Evolutionary conservation across 805 yeast genomes (phyloP), one percentile per base, ranked within the genome.

Genomic region (Wickerhamomyces xylosicus): DNA sequence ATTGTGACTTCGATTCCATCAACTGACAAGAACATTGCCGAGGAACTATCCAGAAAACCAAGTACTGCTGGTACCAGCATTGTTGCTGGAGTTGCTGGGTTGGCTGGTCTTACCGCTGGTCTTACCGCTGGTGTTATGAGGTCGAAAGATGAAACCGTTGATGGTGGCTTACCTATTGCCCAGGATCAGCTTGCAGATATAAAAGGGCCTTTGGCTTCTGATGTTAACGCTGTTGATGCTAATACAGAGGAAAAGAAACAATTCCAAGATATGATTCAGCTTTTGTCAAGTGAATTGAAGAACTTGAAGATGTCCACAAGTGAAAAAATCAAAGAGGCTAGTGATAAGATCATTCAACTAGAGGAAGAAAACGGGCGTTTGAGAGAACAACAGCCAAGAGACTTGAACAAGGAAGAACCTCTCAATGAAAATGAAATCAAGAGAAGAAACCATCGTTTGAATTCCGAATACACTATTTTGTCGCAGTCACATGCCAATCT

Each of bases 271-370:
- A 34, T 64, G 10, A 50, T 64, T 17, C 49, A 53, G 18, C 46
- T 52, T 4, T 35, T 66, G 28, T 61, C 66, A 14, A 39, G 42
- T 17, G 69, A 65, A 38, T 44, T 66, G 31, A 54, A 56, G 16
- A 52, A 55, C 11, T 50, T 74, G 38, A 71, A 65, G 44, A 17
- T 46, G 3, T 66, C 66, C 33, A 69, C 75, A 45, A 67, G 65
- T 41, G 57, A 58, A 4, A 79, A 76, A 45, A 78, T 81, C 45
- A 65, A 62, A 37, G 60, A 64, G 37, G 89, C 87, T 0, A 71
- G 77, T 46, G 66, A 66, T 16, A 70, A 69, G 41, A 76, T 81
- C 18, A 57, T 56, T 18, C 49, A 50, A 17, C 59, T 82, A 28
- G 84, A 78, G 46, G 20, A 37, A 5, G 65, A 63, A 38, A 57